Evolutionary conservation across 2,329 filamentous ascomycete genomes (phyloP), one percentile per base, ranked within the genome.

Genomic region (Graphiopsis chlorocephala): DNA sequence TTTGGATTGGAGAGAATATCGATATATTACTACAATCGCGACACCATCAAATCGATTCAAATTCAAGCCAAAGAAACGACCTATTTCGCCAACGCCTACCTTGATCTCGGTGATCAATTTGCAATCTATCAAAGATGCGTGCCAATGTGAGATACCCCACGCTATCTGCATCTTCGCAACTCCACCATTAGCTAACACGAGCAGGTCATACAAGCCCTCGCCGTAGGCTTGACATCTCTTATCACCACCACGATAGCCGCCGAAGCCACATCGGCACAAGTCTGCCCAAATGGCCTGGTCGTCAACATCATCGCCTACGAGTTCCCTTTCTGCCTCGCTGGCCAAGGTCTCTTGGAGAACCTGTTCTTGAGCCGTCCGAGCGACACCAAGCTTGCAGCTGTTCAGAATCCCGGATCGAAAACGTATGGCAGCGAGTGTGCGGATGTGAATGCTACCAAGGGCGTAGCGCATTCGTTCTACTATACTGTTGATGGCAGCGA

Each of bases 231-330:
- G 17, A 15, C 55, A 14, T 45, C 55, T n/a, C 25, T 25, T 26
- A 23, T 58, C 55, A 23, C 55, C 23, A 45, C 20, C 55, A 20
- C 35, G 8, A 20, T 25, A 28, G 35, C 31, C 25, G 35, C 31
- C 55, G 25, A 28, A 38, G 15, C 23, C 55, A 26, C 55, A 31
- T 20, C 50, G 2, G 48, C 26, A n/a, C 50, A 29, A n/a, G 29
- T n/a, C 25, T 53, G 50, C 12, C 50, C 50, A 3, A 17, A 53
- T 4, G n/a, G n/a, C 50, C 17, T 53, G 1, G 29, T 53, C 31
- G 33, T 55, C 29, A 62, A 62, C 60, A 50, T 62, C 31, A 62
- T 62, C 48, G 60, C 60, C 48, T 62, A 62, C 48, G 60, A 62
- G 29, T 62, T 62, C 31, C 60, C 60, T 33, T 62, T 53, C 48